Evolutionary conservation across 176 grass and related monocot species (phyloP).

Genomic region (Carex pumila): DNA sequence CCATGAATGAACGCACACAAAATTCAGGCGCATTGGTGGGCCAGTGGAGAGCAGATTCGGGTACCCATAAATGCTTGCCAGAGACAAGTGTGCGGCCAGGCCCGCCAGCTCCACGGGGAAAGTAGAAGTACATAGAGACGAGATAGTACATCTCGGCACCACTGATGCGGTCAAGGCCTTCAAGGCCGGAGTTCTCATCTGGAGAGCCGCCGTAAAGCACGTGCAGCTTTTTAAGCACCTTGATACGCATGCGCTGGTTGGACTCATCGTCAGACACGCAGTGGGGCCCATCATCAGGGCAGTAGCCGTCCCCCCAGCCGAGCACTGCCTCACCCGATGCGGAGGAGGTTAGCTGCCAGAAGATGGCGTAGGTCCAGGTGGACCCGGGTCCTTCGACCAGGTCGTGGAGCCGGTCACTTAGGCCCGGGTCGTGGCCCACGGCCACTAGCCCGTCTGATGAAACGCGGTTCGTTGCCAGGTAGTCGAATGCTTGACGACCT

Average conservation of each 20-base stretch:
- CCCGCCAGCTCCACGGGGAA: conserved; percentile 39
- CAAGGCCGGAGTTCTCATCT: conserved; percentile 52
- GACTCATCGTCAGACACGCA: conserved; percentile 15
- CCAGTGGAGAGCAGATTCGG: conserved; percentile 10
- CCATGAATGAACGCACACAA: conserved; percentile 57
- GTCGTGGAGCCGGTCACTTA: conserved; percentile 50
- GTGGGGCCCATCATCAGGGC: conserved; percentile 7
- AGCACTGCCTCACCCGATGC: conserved; percentile 30
- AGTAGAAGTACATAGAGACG: conserved; percentile 88
- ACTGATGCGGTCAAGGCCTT: conserved; percentile 59
- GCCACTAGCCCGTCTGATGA: conserved; percentile 38
- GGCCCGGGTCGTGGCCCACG: conserved; percentile 12
- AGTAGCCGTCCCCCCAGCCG: conserved; percentile 85
- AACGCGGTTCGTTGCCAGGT: conserved; percentile 45
- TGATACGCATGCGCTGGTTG: conserved; percentile 38
- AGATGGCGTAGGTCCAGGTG: conserved; percentile 66
- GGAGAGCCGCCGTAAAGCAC: conserved; percentile 45
- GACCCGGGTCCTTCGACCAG: conserved; percentile 42
- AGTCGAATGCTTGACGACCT: conserved; percentile 50
- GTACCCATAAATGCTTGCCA: conserved; percentile 51
- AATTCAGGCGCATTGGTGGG: conserved; percentile 17
- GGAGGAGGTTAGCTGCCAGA: conserved; percentile 70
- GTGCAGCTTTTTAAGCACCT: conserved; percentile 66
- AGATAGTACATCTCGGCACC: conserved; percentile 86
- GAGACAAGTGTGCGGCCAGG: conserved; percentile 46